Base-by-base conservation (phyloP, 2,329 filamentous ascomycete genomes). In the Colletotrichum endophyticum region DNA sequence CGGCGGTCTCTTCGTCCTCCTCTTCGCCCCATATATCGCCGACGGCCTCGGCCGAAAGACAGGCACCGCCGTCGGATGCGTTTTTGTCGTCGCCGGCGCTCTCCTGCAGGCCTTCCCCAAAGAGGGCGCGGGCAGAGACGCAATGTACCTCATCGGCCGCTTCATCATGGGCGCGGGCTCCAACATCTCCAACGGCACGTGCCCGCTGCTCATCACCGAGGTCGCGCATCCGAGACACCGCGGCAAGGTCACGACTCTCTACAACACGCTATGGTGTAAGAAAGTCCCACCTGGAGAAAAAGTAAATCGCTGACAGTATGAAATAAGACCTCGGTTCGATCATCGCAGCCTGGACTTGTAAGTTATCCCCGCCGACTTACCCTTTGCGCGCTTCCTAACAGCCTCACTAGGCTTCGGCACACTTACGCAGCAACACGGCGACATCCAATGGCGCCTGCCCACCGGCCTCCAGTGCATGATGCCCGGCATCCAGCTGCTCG, bases 161-260 rank as follows among this genome's bases (percentile, higher is more conserved):
- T 89, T 91, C 79, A 81, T 91, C 72, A 86, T 91, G 66, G 89
- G 89, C 67, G 89, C 91, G 62, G 89, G 89, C 39, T 87, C 87
- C 80, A 86, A 85, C 66, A 81, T 89, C 44, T 83, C 86, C 3
- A 87, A 89, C 75, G 84, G 87, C 74, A 85, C 86, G 2, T 86
- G 87, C 11, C 88, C 88, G 2, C 81, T 89, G 22, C 83, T 89
- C 8, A 84, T 89, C 34, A 86, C 85, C n/a, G 88, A 90, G 81
- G 82, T 90, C 44, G 85, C 85, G 80, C 88, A 90, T 79, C 88
- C 88, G 13, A 87, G 88, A 78, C 87, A 90, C 78, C 84, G 88
- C 73, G 88, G 84, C 66, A 84, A 84, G 67, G 83, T 89, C 53
- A 89, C 87, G 2, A 84, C 88, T 13, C 83, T 89, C 68, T 89